These are phyloP conservation scores for Suillus discolor DNA, from an alignment of 768 basidiomycete genomes.

Conservation along the genomic window DNA sequence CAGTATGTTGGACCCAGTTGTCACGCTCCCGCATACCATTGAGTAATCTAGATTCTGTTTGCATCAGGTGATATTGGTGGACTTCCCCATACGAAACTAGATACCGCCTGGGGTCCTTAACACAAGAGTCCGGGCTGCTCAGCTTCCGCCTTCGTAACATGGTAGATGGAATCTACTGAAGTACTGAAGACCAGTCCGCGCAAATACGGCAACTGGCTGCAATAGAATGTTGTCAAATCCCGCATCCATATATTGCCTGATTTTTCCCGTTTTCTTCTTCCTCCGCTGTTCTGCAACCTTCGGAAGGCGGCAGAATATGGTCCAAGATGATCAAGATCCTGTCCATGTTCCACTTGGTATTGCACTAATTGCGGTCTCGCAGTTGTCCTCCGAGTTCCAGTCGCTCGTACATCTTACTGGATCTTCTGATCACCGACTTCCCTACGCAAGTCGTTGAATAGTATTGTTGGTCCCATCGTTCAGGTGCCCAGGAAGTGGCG, in stretches of 20 bases:
- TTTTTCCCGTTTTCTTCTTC: constrained; percentile 29
- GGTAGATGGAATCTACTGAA: neutral
- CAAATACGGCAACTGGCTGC: neutral
- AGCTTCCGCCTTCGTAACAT: constrained; percentile 2
- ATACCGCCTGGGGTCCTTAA: too few relatives aligned
- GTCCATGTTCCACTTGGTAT: constrained; percentile 24
- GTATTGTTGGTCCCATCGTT: constrained; percentile 27
- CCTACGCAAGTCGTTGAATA: constrained; percentile 27
- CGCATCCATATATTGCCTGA: constrained; percentile 27
- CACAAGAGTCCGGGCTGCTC: constrained; percentile 25
- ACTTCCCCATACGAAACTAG: too few relatives aligned
- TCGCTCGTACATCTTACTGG: neutral
- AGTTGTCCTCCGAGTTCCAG: neutral
- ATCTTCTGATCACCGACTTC: constrained; percentile 4
- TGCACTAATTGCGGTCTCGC: constrained; percentile 4
- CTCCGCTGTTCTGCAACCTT: constrained; percentile 26
- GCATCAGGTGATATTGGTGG: constrained; percentile 18
- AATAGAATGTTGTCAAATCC: constrained; percentile 29
- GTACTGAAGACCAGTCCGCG: neutral
- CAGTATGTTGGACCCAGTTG: constrained; percentile 35
- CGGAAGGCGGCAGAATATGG: constrained; percentile 30
- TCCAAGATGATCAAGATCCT: constrained; percentile 4
- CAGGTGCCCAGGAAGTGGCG: constrained; percentile 19
- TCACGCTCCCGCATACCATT: constrained; percentile 25
- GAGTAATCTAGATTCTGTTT: constrained; percentile 23